Percentiles rank a stretch among this genome's conserved stretches.
Evolutionary conservation across 1,284 basidiomycete genomes (phyloP).

Genomic region (Microbotryum lychnidis-dioicae): DNA sequence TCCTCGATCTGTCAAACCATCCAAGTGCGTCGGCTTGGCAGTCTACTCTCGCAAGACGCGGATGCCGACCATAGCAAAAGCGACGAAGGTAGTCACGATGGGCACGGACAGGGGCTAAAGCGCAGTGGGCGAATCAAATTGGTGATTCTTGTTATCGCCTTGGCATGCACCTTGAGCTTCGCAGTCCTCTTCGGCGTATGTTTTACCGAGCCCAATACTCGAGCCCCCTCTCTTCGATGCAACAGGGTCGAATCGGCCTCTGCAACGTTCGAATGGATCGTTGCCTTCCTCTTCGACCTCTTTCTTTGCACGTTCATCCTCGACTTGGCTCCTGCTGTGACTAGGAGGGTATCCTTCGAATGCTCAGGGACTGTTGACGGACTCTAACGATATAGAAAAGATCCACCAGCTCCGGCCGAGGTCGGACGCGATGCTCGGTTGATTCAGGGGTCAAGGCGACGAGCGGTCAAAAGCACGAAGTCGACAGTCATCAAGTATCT

Average conservation of each 20-base stretch:
- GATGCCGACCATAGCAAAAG: no score
- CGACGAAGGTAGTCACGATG: constrained; percentile 18
- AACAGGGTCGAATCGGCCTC: constrained; percentile 43
- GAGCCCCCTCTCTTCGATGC: constrained; percentile 34
- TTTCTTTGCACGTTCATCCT: constrained; percentile 40
- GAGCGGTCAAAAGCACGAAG: no score
- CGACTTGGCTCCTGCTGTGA: constrained; percentile 38
- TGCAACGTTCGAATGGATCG: constrained; percentile 45
- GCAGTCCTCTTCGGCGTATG: constrained; percentile 41
- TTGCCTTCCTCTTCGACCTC: constrained; percentile 39
- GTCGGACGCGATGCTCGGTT: no score
- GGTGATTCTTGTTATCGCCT: constrained; percentile 42
- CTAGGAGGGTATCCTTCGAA: no score
- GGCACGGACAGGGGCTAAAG: constrained; percentile 40
- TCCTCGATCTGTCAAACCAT: constrained; percentile 46
- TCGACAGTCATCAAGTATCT: no score
- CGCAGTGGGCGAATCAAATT: constrained; percentile 46
- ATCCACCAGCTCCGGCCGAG: no score
- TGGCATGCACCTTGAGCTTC: constrained; percentile 44
- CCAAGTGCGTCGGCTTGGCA: constrained; percentile 42
- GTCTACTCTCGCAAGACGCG: no score
- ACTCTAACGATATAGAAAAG: no score
- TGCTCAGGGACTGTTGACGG: no score
- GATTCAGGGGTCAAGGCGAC: no score
- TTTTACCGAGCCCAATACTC: constrained; percentile 23